Conservation (phyloP, 177 flowering plant species). For the Vitis hybrid region DNA sequence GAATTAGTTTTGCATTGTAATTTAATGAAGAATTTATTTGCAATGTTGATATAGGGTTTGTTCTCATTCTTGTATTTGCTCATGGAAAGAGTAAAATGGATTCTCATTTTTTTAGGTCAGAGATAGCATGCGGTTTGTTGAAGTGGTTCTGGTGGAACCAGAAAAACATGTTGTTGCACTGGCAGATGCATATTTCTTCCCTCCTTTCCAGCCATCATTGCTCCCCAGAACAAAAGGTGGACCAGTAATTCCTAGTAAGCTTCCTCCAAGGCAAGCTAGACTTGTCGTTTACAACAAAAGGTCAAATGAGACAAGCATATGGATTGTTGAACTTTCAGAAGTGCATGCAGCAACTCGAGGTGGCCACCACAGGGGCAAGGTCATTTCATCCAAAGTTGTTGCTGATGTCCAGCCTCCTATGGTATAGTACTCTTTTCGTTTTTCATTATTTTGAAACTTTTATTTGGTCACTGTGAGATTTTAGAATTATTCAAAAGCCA, state of each 20-base stretch:
- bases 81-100: background rate
- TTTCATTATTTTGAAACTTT: background rate
- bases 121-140: conserved; percentile 96
- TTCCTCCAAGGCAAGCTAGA: conserved; percentile 93
- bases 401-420: conserved; percentile 98
- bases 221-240: conserved; percentile 88
- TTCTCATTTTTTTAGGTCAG: conserved; percentile 59
- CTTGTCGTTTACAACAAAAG: conserved; percentile 85
- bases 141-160: conserved; percentile 82
- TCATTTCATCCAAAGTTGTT: conserved; percentile 78
- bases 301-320: conserved; percentile 91
- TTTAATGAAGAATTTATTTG: background rate
- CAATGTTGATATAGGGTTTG: too few species aligned
- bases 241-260: conserved; percentile 79
- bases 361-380: conserved; percentile 98
- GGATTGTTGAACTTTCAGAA: conserved; percentile 86
- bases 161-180: conserved; percentile 88
- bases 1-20: background rate
- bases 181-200: conserved; percentile 99
- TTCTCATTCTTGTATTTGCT: background rate
- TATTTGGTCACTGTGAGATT: background rate
- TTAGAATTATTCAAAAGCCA: background rate
- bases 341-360: conserved; percentile 98
- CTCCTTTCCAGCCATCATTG: conserved; percentile 96
- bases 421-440: conserved; percentile 44